Conservation (phyloP, 2,329 filamentous ascomycete genomes). For the Fusarium tricinctum region DNA sequence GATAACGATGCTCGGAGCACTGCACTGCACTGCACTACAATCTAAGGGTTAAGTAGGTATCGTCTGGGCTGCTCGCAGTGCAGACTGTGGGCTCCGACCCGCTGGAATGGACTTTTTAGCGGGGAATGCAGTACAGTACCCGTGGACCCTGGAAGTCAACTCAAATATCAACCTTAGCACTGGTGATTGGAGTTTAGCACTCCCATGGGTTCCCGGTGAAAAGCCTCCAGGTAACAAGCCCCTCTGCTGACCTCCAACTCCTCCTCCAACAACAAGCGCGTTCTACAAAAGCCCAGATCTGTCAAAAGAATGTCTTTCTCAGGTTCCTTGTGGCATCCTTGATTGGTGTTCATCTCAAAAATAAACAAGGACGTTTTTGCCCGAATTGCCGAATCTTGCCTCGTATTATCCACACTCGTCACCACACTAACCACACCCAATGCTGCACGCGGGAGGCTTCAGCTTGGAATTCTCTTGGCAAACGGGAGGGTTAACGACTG, state of each 20-base stretch:
- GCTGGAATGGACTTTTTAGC: conserved; percentile 27
- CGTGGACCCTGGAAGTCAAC: conserved; percentile 38
- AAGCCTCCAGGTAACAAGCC: neutral
- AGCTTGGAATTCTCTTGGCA: conserved; percentile 31
- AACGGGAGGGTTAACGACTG: conserved; percentile 21
- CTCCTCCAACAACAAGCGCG: neutral
- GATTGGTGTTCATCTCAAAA: conserved; percentile 33
- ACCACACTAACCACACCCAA: conserved; percentile 41
- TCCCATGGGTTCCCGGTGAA: neutral
- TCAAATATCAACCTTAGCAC: conserved; percentile 10
- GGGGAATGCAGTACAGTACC: conserved; percentile 16
- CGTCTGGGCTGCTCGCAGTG: neutral
- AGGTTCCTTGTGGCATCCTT: conserved; percentile 14
- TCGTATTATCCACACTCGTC: conserved; percentile 39
- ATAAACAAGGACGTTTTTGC: conserved; percentile 12
- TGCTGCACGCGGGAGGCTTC: conserved; percentile 33
- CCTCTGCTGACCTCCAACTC: conserved; percentile 23
- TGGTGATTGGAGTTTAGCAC: neutral
- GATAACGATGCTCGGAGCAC: neutral
- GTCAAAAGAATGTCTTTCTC: conserved; percentile 18
- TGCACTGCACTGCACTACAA: neutral
- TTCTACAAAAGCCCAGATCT: conserved; percentile 14
- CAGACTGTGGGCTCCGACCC: neutral
- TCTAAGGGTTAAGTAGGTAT: too few species aligned
- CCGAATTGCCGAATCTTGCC: conserved; percentile 30